phyloP scores from a whole-genome alignment of 2,329 filamentous ascomycete genomes.

The Pezicula neosporulosa region DNA sequence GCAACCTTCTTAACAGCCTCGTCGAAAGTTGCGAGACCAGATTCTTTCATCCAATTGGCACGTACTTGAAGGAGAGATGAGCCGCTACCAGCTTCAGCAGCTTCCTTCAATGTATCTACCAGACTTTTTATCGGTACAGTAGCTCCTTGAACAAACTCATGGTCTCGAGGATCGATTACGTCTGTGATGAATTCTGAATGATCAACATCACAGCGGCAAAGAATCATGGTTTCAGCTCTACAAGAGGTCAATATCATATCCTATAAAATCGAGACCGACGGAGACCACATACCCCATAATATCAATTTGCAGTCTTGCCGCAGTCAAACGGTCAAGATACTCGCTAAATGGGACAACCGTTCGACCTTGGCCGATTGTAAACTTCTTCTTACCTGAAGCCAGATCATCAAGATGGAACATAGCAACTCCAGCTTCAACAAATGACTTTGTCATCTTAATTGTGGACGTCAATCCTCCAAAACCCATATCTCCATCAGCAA shows the following conservation, averaged over 20 bases:
- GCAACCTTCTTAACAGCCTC: conserved; percentile 29
- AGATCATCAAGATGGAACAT: conserved; percentile 41
- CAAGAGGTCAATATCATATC: background rate
- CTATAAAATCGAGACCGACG: background rate
- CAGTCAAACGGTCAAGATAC: conserved; percentile 32
- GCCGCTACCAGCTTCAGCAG: conserved; percentile 15
- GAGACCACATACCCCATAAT: conserved; percentile 29
- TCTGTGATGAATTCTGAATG: conserved; percentile 36
- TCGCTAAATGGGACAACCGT: conserved; percentile 37
- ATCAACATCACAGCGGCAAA: conserved; percentile 35
- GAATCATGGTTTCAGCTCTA: conserved; percentile 31
- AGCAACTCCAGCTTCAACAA: conserved; percentile 39
- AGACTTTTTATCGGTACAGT: conserved; percentile 29
- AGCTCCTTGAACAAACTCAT: conserved; percentile 35
- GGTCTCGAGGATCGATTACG: conserved; percentile 33
- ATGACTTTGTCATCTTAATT: conserved; percentile 36
- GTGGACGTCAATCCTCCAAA: conserved; percentile 36
- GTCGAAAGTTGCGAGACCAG: conserved; percentile 31
- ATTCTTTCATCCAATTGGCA: conserved; percentile 29
- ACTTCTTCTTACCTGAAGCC: conserved; percentile 40
- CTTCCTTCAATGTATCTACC: conserved; percentile 21
- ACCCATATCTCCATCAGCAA: conserved; percentile 40
- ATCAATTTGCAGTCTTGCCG: conserved; percentile 36
- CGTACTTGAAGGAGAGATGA: conserved; percentile 24
- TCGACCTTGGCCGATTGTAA: conserved; percentile 36